phyloP scores from a whole-genome alignment of 1,284 basidiomycete species.

The Pyrrhoderma noxium region DNA sequence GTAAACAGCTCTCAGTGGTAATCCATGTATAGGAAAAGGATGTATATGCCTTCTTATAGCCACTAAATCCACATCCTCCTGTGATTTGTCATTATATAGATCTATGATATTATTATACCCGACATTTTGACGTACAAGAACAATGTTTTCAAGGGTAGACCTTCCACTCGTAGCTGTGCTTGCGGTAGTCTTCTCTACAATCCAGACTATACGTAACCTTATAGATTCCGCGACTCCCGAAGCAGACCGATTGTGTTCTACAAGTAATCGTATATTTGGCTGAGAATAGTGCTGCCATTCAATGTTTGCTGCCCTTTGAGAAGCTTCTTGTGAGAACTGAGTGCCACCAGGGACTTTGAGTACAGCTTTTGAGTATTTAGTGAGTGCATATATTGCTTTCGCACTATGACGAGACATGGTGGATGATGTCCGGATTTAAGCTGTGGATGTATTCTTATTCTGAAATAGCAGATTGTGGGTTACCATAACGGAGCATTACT shows the following conservation, averaged over 20 bases:
- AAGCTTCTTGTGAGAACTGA: slow-evolving; percentile 24
- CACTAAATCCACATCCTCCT: slow-evolving; percentile 71
- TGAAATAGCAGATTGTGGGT: not conserved
- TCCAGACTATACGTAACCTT: slow-evolving; percentile 57
- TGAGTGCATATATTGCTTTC: slow-evolving; percentile 26
- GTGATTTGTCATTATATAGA: slow-evolving; percentile 2
- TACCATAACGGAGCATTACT: too few species aligned
- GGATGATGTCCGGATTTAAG: not conserved
- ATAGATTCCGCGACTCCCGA: slow-evolving; percentile 49
- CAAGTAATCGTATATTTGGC: slow-evolving; percentile 50
- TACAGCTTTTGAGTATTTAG: slow-evolving; percentile 49
- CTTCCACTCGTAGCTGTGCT: not conserved
- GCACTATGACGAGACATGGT: not conserved
- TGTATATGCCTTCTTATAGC: slow-evolving; percentile 33
- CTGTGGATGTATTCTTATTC: not conserved
- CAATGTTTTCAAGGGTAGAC: not conserved
- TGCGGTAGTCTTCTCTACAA: slow-evolving; percentile 33
- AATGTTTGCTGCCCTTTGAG: slow-evolving; percentile 24
- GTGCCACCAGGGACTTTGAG: slow-evolving; percentile 34
- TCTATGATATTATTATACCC: not conserved
- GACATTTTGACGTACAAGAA: not conserved
- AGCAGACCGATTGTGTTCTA: slow-evolving; percentile 47
- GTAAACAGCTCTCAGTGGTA: slow-evolving; percentile 71
- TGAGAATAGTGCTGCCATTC: slow-evolving; percentile 77
- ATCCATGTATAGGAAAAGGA: slow-evolving; percentile 32